Evolutionary conservation across 1,139 yeast genomes (phyloP), one percentile per base, ranked within the genome.

Genomic region (Yamadazyma dushanensis): DNA sequence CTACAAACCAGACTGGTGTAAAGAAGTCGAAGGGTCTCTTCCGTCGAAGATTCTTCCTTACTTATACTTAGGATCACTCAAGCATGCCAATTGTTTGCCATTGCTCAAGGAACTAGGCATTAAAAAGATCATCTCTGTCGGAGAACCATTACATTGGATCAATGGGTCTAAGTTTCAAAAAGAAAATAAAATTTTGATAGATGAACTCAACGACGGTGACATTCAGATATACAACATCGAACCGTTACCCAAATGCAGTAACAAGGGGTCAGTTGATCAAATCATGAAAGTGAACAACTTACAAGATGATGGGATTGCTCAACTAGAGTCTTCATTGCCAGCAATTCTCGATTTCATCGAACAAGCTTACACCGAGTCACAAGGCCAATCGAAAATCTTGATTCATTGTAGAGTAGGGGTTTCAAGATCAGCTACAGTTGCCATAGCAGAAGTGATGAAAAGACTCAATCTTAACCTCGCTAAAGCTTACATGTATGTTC

Each of bases 41-140:
- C 94, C 94, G 1, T 80, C 88, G 0, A 68, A 86, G 36, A 82
- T 92, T 3, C 60, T 90, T 34, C 87, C 94, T 0, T 92, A 90
- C 57, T 59, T 92, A 49, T 92, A 89, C 54, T 67, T 92, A 38
- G 98, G 98, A 0, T 83, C 95, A 2, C 65, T 89, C 35, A 75
- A 66, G 33, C 97, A 92, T 61, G 97, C 97, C 5, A 80, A 79
- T 44, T 77, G 82, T 48, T 71, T 83, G 3, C 76, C 79, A 4
- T 60, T 90, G 48, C 63, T 92, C 38, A 59, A 65, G 21, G 73
- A 72, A 35, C 61, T 92, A 16, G 92, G 89, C 0, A 87, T 92
- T 37, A 74, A 73, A 19, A 79, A 86, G 40, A 73, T 92, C 10
- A 78, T 92, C 5, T 83, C 95, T 2, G 96, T 92, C 7, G 98